These are phyloP conservation scores for Naganishia albida DNA, from an alignment of 1,284 basidiomycete genomes.

Conservation along the genomic window DNA sequence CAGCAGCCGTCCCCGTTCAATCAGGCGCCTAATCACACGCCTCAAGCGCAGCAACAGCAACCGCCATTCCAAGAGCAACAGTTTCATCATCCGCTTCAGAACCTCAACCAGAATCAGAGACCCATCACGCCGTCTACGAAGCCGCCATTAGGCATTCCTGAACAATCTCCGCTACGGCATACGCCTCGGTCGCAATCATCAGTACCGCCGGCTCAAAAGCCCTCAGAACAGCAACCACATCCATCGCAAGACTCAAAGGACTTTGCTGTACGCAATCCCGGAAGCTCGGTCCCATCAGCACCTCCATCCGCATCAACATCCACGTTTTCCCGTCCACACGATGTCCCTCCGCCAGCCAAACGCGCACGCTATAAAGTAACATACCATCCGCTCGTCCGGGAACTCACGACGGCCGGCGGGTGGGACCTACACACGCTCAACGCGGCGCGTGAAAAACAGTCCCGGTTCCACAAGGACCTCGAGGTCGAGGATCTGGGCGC, in stretches of 20 bases:
- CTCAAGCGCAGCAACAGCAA: slow-evolving; percentile 16
- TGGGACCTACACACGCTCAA: slow-evolving; percentile 64
- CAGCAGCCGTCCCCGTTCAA: slow-evolving; percentile 8
- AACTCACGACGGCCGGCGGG: slow-evolving; percentile 77
- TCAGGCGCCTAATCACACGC: neutral
- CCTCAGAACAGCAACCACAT: too few relatives aligned
- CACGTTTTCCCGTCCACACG: neutral
- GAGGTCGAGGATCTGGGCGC: slow-evolving; percentile 55
- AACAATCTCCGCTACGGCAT: neutral
- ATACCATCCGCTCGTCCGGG: slow-evolving; percentile 79
- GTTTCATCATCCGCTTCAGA: neutral
- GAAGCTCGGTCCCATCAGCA: neutral
- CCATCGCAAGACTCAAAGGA: too few relatives aligned
- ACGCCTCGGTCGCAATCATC: neutral
- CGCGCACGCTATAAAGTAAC: slow-evolving; percentile 77
- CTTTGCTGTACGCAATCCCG: neutral
- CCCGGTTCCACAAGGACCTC: slow-evolving; percentile 53
- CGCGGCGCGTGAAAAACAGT: slow-evolving; percentile 52
- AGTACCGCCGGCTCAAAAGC: neutral
- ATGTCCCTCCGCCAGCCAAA: slow-evolving; percentile 36
- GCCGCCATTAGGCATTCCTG: slow-evolving; percentile 5
- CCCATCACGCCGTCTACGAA: slow-evolving; percentile 9
- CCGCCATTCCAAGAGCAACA: neutral
- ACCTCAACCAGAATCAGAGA: neutral
- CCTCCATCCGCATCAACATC: slow-evolving; percentile 3